phyloP scores from a whole-genome alignment of 257 asterid genomes.

The Solanum gracilifrons region DNA sequence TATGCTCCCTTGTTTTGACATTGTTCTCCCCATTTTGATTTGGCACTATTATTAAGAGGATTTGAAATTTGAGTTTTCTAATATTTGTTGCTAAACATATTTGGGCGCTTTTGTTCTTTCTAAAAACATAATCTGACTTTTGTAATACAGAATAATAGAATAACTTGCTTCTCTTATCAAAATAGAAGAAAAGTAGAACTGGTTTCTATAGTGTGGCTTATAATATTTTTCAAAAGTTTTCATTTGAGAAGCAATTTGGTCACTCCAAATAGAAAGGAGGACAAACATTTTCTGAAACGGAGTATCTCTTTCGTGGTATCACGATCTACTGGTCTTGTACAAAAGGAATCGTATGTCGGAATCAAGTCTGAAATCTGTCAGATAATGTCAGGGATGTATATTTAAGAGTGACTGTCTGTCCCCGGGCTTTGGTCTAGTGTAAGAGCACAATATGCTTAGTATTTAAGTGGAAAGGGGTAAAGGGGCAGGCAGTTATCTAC shows the following conservation, averaged over 20 bases:
- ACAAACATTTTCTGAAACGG: not conserved
- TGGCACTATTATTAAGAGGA: not conserved
- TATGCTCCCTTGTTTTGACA: not conserved
- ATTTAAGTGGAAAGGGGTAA: not conserved
- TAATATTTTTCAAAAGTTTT: too few species aligned
- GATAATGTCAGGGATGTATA: not conserved
- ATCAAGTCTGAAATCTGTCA: not conserved
- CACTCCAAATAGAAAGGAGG: not conserved
- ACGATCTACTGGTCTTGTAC: not conserved
- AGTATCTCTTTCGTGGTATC: not conserved
- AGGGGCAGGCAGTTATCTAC: not conserved
- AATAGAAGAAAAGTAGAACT: not conserved
- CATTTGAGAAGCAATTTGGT: not conserved
- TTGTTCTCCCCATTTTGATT: not conserved
- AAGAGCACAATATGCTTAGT: not conserved
- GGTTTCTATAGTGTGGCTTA: not conserved
- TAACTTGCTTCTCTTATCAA: not conserved
- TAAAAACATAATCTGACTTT: not conserved
- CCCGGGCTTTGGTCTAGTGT: not conserved
- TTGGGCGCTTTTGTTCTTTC: not conserved
- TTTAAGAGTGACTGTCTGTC: not conserved
- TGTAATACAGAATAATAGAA: not conserved
- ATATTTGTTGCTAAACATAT: not conserved
- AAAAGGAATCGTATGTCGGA: not conserved
- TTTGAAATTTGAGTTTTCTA: not conserved